These are phyloP conservation scores for Colletotrichum lupini DNA, from an alignment of 2,329 filamentous ascomycete species.

Conservation along the genomic window DNA sequence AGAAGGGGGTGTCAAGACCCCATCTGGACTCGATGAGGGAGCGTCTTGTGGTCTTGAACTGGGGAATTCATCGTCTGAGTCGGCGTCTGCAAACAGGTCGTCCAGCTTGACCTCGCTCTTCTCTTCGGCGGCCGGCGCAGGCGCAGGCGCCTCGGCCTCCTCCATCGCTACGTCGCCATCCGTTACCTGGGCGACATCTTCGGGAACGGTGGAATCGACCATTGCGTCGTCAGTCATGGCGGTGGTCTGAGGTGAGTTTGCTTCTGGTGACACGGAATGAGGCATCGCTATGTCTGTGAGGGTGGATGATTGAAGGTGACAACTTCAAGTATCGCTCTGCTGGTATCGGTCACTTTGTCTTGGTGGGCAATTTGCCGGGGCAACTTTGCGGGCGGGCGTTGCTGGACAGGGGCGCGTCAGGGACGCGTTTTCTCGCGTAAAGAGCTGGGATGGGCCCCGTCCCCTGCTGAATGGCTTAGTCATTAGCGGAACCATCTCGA, in stretches of 20 bases:
- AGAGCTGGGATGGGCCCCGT: not conserved
- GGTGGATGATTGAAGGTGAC: not conserved
- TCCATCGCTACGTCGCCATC: slow-evolving; percentile 56
- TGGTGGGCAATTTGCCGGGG: slow-evolving; percentile 1
- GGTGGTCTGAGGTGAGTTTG: slow-evolving; percentile 40
- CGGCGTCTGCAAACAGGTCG: slow-evolving; percentile 67
- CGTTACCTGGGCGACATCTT: slow-evolving; percentile 43
- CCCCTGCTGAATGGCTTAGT: slow-evolving; percentile 4
- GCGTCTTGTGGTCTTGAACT: slow-evolving; percentile 57
- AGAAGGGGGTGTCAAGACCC: slow-evolving; percentile 49
- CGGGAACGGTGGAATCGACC: slow-evolving; percentile 43
- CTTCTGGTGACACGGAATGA: slow-evolving; percentile 53
- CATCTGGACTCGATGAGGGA: slow-evolving; percentile 52
- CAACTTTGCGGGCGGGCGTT: slow-evolving; percentile 12
- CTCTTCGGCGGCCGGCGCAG: slow-evolving; percentile 38
- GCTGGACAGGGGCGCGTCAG: slow-evolving; percentile 14
- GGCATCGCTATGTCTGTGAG: slow-evolving; percentile 51
- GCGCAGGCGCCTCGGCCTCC: slow-evolving; percentile 44
- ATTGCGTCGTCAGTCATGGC: slow-evolving; percentile 48
- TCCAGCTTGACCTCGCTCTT: slow-evolving; percentile 66
- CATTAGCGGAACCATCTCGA: not conserved
- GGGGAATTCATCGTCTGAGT: slow-evolving; percentile 72
- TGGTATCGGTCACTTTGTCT: not conserved
- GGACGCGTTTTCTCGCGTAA: slow-evolving; percentile 37
- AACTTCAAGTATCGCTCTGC: not conserved